phyloP scores from a whole-genome alignment of 1,284 basidiomycete species.

The Fomitopsis schrenkii region DNA sequence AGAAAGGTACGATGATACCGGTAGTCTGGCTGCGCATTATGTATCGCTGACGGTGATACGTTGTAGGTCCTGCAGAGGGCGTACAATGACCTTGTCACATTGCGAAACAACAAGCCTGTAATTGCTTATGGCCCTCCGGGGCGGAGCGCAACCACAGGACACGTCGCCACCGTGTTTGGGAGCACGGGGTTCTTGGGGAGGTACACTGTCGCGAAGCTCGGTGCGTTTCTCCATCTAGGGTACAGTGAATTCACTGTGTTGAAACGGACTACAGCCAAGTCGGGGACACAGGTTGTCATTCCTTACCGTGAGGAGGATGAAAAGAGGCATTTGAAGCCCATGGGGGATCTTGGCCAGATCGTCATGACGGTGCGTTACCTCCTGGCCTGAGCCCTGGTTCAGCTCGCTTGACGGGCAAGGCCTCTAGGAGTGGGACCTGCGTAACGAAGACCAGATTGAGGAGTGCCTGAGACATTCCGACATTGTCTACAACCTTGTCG shows the following conservation, averaged over 20 bases:
- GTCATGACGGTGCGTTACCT: conserved; percentile 75
- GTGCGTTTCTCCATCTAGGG: conserved; percentile 36
- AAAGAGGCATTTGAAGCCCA: conserved; percentile 86
- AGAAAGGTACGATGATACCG: conserved; percentile 8
- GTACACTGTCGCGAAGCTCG: conserved; percentile 91
- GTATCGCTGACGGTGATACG: not conserved
- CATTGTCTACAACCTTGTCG: conserved; percentile 93
- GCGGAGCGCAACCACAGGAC: conserved; percentile 84
- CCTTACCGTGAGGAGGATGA: conserved; percentile 97
- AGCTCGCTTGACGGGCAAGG: not conserved
- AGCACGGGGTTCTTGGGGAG: conserved; percentile 94
- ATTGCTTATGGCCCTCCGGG: conserved; percentile 78
- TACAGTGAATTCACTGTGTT: not conserved
- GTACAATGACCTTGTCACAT: conserved; percentile 64
- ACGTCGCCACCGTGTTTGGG: conserved; percentile 95
- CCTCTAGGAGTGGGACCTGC: conserved; percentile 90
- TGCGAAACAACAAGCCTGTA: conserved; percentile 60
- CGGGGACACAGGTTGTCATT: conserved; percentile 91
- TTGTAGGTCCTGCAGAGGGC: conserved; percentile 46
- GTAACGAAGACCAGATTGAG: conserved; percentile 85
- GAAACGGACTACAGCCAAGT: conserved; percentile 55
- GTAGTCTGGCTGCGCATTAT: not conserved
- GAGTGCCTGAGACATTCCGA: conserved; percentile 96
- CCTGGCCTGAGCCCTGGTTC: not conserved
- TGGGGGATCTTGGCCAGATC: conserved; percentile 97